Conservation (phyloP, 1,284 basidiomycete genomes). For the Peniophora sp. region DNA sequence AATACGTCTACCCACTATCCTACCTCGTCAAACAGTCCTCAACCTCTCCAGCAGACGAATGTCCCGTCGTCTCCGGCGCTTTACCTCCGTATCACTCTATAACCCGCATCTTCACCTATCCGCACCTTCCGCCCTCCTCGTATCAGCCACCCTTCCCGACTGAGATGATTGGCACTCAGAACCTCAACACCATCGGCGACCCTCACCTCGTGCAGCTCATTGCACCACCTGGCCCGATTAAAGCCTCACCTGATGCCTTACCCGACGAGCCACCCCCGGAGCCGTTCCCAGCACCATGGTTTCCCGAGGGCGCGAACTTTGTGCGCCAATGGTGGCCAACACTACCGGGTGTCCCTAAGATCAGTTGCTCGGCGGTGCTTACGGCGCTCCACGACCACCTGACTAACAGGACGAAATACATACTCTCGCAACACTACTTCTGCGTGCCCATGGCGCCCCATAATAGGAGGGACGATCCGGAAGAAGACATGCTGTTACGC, state of each 20-base stretch:
- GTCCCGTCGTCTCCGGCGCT: conserved; percentile 26
- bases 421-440: conserved; percentile 72
- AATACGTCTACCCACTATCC: conserved; percentile 50
- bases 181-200: not conserved
- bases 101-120: conserved; percentile 23
- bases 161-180: not conserved
- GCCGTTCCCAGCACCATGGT: conserved; percentile 56
- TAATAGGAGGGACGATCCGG: conserved; percentile 6
- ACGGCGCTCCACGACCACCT: conserved; percentile 50
- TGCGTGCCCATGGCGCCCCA: conserved; percentile 37
- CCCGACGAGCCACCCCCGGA: conserved; percentile 23
- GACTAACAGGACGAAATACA: conserved; percentile 50
- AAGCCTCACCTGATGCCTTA: conserved; percentile 17
- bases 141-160: conserved; percentile 12
- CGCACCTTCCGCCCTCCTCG: conserved; percentile 12
- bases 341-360: conserved; percentile 45
- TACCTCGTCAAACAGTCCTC: conserved; percentile 32
- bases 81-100: conserved; percentile 17
- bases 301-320: conserved; percentile 65
- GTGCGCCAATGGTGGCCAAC: conserved; percentile 75
- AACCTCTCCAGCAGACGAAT: conserved; percentile 15
- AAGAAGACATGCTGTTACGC: conserved; percentile 36
- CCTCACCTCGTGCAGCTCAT: conserved; percentile 2
- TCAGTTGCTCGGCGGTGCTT: conserved; percentile 67
- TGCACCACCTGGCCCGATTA: conserved; percentile 13